Evolutionary conservation across 257 asterid genomes (phyloP), one percentile per base, ranked within the genome.

Genomic region (Gynochthodes officinalis): DNA sequence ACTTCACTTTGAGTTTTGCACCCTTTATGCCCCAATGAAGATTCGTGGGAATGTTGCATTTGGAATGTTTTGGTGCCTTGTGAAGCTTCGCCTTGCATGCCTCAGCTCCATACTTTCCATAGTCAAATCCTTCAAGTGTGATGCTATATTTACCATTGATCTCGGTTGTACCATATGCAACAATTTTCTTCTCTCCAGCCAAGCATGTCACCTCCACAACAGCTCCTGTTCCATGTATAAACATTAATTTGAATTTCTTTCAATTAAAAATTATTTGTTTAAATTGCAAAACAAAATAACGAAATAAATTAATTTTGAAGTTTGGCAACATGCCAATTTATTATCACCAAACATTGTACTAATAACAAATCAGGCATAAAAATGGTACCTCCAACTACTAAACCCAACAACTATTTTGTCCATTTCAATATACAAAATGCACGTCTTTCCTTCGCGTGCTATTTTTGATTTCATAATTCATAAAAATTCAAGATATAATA

Each of bases 31-130:
- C 97, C 83, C 71, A 65, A 44, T 90, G 88, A 57, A 79, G 75
- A 71, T 83, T 42, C 5, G 90, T 84, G 2, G 96, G 84, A 13
- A 89, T 86, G 30, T 70, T 83, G 67, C 92, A 89, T 64, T 83
- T 86, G 0, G 97, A 89, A 16, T 64, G 84, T 85, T 84, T 78
- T 4, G 96, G 97, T 25, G 96, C 71, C 44, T 80, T 82, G 74
- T 89, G 92, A 30, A 89, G 92, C 61, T 89, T 87, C 19, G 96
- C 92, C 39, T 60, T 87, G 87, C 97, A 90, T 23, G 90, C 92
- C 57, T 82, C 61, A 19, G 85, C 93, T 72, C 96, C 92, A 78
- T 87, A 86, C 66, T 87, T 87, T 0, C 25, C 78, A 64, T 90
- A 90, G 1, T 83, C 75, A 64, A 84, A 86, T 37, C 90, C 92